Evolutionary conservation across 179 eudicot species (phyloP), one percentile per base, ranked within the genome.

Genomic region (Patellifolia procumbens): DNA sequence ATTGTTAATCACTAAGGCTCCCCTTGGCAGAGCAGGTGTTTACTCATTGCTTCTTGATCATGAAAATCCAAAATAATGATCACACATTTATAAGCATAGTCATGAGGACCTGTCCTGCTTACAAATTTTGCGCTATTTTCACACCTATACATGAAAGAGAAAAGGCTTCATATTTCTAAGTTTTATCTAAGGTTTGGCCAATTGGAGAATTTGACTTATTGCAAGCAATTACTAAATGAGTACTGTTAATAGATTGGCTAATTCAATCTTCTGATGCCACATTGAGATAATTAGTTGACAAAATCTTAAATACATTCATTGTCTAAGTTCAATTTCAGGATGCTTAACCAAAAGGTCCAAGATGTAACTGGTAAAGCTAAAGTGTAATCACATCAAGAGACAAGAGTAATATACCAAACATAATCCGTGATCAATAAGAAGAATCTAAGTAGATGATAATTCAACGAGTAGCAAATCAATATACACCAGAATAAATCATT

Each of bases 381-480:
- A 29, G 16, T 55, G 35, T 26, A 60, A 15, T 60, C 12, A 11
- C 19, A 60, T 28, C 35, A 60, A 60, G 59, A 28, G 64, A 11
- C 35, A 60, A 60, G 59, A 28, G 64, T 53, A 53, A 20, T 60
- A 35, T 29, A 39, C 52, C 52, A 53, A 20, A 6, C 1, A 53
- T 5, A 6, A 53, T 53, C 2, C 6, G n/a, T 9, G n/a, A 22
- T n/a, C n/a, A n/a, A 53, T 7, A 64, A 59, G 17, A 60, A 0
- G 39, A 12, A 15, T 15, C 16, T 2, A 60, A 39, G 52, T 37
- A 60, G 63, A 60, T 53, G 24, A 69, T 34, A 31, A 51, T 17
- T 17, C 51, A 68, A 79, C 68, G 49, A 62, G 49, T 62, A 9
- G 45, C 45, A 58, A 53, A 45, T 51, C n/a, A 31, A 77, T 22